Percentiles rank a stretch among this genome's conserved stretches.
These are phyloP conservation scores for Colletotrichum lupini DNA, from an alignment of 2,329 filamentous ascomycete species.

Conservation along the genomic window DNA sequence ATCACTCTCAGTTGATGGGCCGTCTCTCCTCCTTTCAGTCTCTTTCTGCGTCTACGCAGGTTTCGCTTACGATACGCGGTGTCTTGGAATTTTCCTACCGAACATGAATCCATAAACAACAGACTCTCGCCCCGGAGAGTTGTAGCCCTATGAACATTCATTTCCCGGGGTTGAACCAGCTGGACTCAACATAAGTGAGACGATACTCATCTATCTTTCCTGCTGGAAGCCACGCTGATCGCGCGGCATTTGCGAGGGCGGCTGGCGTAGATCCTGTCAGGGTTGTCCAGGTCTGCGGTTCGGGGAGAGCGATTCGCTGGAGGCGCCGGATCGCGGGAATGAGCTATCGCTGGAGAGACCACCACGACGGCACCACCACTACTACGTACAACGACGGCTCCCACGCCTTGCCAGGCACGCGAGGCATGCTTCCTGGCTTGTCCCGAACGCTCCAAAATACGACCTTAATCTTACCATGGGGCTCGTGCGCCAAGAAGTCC, in stretches of 20 bases:
- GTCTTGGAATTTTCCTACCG: not conserved
- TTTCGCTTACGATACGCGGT: not conserved
- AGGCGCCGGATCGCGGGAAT: conserved; percentile 1
- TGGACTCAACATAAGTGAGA: conserved; percentile 21
- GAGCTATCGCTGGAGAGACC: not conserved
- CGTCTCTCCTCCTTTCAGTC: not conserved
- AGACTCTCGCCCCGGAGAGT: not conserved
- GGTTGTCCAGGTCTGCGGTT: not conserved
- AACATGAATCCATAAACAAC: not conserved
- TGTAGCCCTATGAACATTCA: conserved; percentile 14
- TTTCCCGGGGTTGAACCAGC: not conserved
- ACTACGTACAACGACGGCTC: not conserved
- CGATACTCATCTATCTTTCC: conserved; percentile 1
- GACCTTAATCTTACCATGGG: conserved; percentile 27
- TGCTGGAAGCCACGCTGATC: conserved; percentile 7
- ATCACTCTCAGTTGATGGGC: not conserved
- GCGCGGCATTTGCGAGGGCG: conserved; percentile 18
- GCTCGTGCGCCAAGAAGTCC: conserved; percentile 7
- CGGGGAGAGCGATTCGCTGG: conserved; percentile 23
- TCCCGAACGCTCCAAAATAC: conserved; percentile 1
- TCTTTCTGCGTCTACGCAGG: not conserved
- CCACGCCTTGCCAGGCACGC: conserved; percentile 20
- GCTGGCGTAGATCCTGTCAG: conserved; percentile 17
- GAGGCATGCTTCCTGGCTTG: not conserved
- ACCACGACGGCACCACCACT: not conserved